Conservation (phyloP, 805 yeast species). For the Yamadazyma kitorensis region DNA sequence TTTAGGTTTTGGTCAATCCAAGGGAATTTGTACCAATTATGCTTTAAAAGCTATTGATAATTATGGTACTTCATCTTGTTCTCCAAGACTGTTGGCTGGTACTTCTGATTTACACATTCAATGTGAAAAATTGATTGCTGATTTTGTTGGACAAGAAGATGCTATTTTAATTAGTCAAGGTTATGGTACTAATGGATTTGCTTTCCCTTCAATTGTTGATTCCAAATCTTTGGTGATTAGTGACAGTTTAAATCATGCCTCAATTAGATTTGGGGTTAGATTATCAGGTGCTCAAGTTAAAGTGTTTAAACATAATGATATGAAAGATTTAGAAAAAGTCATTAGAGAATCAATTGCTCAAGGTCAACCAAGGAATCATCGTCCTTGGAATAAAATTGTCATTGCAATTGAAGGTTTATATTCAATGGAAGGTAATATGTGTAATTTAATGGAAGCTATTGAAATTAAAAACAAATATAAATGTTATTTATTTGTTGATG, state of each 20-base stretch:
- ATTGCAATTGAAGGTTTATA: conserved; percentile 90
- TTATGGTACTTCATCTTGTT: conserved; percentile 76
- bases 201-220: conserved; percentile 81
- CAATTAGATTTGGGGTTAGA: conserved; percentile 93
- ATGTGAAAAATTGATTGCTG: conserved; percentile 77
- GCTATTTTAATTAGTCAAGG: conserved; percentile 90
- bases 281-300: conserved; percentile 90
- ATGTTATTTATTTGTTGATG: conserved; percentile 89
- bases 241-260: conserved; percentile 93
- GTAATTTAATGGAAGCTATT: conserved; percentile 73
- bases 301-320: conserved; percentile 89
- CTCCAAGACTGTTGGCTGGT: conserved; percentile 74
- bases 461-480: conserved; percentile 80
- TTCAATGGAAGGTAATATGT: conserved; percentile 90
- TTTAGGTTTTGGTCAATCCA: conserved; percentile 94
- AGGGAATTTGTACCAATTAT: conserved; percentile 83
- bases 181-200: conserved; percentile 88
- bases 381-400: conserved; percentile 90
- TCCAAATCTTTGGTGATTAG: conserved; percentile 87
- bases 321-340: conserved; percentile 71
- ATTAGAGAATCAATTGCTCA: conserved; percentile 83
- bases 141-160: conserved; percentile 88
- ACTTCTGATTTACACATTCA: conserved; percentile 68
- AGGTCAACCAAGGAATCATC: conserved; percentile 92
- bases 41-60: conserved; percentile 62